Percentiles rank a stretch among this genome's conserved stretches.
Evolutionary conservation across 257 asterid species (phyloP).

Genomic region (Fraxinus cuspidata): DNA sequence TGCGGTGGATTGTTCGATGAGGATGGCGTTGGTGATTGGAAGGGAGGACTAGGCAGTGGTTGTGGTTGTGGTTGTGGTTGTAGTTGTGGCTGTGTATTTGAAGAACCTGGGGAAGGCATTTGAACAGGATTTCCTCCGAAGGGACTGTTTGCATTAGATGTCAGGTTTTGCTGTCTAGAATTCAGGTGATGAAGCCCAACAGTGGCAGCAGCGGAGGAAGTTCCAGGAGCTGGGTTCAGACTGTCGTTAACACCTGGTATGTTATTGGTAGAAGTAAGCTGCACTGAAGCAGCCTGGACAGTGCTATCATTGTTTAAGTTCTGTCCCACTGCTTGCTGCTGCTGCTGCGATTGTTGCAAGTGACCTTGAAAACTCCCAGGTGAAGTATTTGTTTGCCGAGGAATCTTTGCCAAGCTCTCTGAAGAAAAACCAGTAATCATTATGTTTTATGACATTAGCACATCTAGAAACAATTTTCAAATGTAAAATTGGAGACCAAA

Average conservation of each 20-base stretch:
- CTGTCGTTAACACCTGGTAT: slow-evolving; percentile 46
- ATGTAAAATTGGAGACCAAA: neutral
- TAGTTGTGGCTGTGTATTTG: slow-evolving; percentile 18
- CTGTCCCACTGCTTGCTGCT: slow-evolving; percentile 55
- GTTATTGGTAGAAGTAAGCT: slow-evolving; percentile 55
- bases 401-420: slow-evolving; percentile 96
- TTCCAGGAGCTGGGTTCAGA: slow-evolving; percentile 43
- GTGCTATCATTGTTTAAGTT: slow-evolving; percentile 56
- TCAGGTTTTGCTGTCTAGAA: slow-evolving; percentile 60
- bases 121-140: slow-evolving; percentile 56
- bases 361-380: slow-evolving; percentile 58
- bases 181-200: slow-evolving; percentile 69
- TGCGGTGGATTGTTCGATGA: slow-evolving; percentile 65
- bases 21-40: slow-evolving; percentile 69
- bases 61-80: slow-evolving; percentile 34
- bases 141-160: slow-evolving; percentile 45
- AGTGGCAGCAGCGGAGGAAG: slow-evolving; percentile 51
- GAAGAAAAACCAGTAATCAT: slow-evolving; percentile 22
- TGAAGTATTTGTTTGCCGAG: slow-evolving; percentile 63
- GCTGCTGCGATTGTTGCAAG: slow-evolving; percentile 59
- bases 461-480: neutral
- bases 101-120: slow-evolving; percentile 71
- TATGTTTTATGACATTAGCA: neutral
- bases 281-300: slow-evolving; percentile 48
- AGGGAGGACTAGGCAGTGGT: slow-evolving; percentile 47